phyloP scores from a whole-genome alignment of 2,329 filamentous ascomycete genomes.

The Aspergillus sp. region DNA sequence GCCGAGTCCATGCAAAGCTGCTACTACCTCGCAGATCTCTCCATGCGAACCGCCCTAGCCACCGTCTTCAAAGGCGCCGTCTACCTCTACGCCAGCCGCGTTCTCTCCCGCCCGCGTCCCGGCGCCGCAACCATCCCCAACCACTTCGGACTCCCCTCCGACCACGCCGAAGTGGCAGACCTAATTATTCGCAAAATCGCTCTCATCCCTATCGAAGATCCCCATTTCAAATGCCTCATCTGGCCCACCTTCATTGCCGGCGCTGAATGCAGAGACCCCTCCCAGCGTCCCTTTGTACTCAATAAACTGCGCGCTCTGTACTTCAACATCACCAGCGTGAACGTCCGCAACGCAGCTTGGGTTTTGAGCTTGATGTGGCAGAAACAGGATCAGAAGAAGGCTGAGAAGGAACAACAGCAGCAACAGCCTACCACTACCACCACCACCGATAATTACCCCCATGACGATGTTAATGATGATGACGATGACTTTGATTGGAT shows the following conservation, averaged over 20 bases:
- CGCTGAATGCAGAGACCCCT: slow-evolving; percentile 38
- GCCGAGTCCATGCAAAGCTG: slow-evolving; percentile 41
- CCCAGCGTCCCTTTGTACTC: slow-evolving; percentile 36
- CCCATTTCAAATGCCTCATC: slow-evolving; percentile 47
- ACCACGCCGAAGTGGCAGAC: slow-evolving; percentile 32
- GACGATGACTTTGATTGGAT: slow-evolving; percentile 44
- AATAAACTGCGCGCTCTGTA: slow-evolving; percentile 38
- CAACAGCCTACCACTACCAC: background rate
- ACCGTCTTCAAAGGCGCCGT: slow-evolving; percentile 42
- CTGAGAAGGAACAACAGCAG: slow-evolving; percentile 1
- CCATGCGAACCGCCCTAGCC: slow-evolving; percentile 52
- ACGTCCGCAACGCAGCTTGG: slow-evolving; percentile 44
- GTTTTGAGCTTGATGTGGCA: slow-evolving; percentile 45
- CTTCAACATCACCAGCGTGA: slow-evolving; percentile 39
- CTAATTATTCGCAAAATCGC: slow-evolving; percentile 40
- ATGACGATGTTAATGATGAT: slow-evolving; percentile 26
- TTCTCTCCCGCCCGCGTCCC: slow-evolving; percentile 35
- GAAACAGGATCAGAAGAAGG: slow-evolving; percentile 38
- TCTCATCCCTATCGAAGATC: slow-evolving; percentile 36
- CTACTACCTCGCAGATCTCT: slow-evolving; percentile 50
- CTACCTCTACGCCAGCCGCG: slow-evolving; percentile 43
- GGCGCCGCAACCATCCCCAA: slow-evolving; percentile 24
- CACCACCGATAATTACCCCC: background rate
- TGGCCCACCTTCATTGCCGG: slow-evolving; percentile 49
- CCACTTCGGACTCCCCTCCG: slow-evolving; percentile 29